Evolutionary conservation across 2,329 filamentous ascomycete species (phyloP).

Genomic region (Claviceps sorghi): DNA sequence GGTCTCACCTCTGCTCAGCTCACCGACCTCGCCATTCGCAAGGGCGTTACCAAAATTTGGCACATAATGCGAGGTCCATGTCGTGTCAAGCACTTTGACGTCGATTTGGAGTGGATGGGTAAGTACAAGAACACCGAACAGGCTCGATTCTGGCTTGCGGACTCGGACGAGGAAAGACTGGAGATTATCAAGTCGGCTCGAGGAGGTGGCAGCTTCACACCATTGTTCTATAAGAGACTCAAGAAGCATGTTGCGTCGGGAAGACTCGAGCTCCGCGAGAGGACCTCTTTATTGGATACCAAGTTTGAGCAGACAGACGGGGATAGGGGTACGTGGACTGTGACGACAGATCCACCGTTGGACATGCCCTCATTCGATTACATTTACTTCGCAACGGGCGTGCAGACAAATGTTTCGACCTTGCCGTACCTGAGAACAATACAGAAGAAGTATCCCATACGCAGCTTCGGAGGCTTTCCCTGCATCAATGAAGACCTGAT

Average conservation of each 20-base stretch:
- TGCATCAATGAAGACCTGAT: conserved; percentile 63
- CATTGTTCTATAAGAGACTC: conserved; percentile 51
- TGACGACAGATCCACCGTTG: conserved; percentile 39
- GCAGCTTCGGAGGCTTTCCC: conserved; percentile 50
- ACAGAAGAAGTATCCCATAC: conserved; percentile 43
- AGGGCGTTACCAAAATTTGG: conserved; percentile 53
- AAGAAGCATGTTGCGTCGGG: conserved; percentile 41
- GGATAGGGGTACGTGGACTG: conserved; percentile 17
- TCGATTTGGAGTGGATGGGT: conserved; percentile 64
- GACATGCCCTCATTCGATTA: conserved; percentile 46
- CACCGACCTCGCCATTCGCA: conserved; percentile 48
- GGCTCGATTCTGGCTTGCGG: conserved; percentile 62
- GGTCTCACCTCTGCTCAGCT: conserved; percentile 66
- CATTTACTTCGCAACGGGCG: conserved; percentile 64
- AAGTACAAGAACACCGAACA: conserved; percentile 71
- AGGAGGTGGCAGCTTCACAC: conserved; percentile 64
- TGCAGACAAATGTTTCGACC: conserved; percentile 45
- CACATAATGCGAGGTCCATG: conserved; percentile 49
- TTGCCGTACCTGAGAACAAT: conserved; percentile 49
- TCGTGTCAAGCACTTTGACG: conserved; percentile 61
- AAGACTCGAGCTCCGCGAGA: conserved; percentile 38
- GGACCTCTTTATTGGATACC: conserved; percentile 40
- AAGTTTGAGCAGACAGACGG: conserved; percentile 31
- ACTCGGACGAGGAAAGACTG: conserved; percentile 53
- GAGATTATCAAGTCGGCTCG: conserved; percentile 51